Evolutionary conservation across 169 alveolate genomes (phyloP).

Genomic region (Neospora caninum): DNA sequence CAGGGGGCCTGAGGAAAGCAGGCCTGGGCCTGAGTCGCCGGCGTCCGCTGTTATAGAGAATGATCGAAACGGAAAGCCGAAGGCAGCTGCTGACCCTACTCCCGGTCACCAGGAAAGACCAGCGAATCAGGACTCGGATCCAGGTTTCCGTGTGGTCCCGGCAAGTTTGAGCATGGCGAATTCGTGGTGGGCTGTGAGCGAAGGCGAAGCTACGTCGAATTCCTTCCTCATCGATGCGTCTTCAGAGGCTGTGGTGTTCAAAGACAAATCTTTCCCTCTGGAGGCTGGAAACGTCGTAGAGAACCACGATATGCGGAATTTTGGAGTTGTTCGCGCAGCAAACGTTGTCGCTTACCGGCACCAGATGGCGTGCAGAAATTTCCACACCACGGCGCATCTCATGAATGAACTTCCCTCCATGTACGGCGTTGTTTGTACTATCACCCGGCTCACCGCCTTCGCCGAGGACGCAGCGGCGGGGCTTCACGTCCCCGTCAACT

Average conservation of each 20-base stretch:
- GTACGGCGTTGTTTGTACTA: not conserved
- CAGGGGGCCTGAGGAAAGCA: too few relatives aligned
- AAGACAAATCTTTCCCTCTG: too few relatives aligned
- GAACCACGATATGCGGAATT: slow-evolving; percentile 12
- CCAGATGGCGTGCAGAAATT: not conserved
- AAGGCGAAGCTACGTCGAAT: not conserved
- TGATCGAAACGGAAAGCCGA: not conserved
- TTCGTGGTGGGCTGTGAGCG: slow-evolving; percentile 18
- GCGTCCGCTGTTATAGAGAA: too few relatives aligned
- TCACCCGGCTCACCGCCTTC: not conserved
- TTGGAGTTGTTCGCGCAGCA: not conserved
- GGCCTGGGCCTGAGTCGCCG: too few relatives aligned
- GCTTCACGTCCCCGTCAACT: not conserved
- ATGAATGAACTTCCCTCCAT: not conserved
- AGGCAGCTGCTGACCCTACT: not conserved
- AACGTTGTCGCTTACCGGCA: not conserved
- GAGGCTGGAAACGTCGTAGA: not conserved
- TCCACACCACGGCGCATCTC: not conserved
- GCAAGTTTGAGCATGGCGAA: slow-evolving; percentile 27
- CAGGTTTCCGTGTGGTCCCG: not conserved
- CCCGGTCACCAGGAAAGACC: not conserved
- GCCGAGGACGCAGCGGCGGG: slow-evolving; percentile 1
- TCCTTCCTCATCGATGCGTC: not conserved
- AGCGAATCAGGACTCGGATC: not conserved
- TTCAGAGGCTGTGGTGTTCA: not conserved